Evolutionary conservation across 2,329 filamentous ascomycete species (phyloP).

Genomic region (Pseudopithomyces chartarum): DNA sequence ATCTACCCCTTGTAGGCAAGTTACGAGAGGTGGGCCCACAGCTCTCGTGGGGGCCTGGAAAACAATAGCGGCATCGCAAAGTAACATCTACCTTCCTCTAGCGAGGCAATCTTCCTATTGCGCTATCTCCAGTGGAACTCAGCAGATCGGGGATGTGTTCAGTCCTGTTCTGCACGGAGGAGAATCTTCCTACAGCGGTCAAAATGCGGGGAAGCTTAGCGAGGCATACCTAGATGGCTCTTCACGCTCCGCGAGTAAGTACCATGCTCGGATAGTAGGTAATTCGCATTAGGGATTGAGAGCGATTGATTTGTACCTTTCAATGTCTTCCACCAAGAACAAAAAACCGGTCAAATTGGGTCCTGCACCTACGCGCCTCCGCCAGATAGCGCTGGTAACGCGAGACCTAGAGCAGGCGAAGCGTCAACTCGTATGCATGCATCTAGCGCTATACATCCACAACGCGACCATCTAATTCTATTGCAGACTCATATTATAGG

Average conservation of each 20-base stretch:
- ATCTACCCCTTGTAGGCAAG: no score
- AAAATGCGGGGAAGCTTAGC: neutral
- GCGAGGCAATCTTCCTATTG: no score
- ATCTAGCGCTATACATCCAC: no score
- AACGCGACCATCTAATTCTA: slow-evolving; percentile 6
- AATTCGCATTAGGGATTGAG: neutral
- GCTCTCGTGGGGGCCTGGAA: no score
- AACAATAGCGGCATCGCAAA: neutral
- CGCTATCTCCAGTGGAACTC: no score
- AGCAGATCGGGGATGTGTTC: no score
- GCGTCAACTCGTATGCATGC: slow-evolving; percentile 28
- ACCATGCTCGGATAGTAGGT: neutral
- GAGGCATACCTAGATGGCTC: neutral
- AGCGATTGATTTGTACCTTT: neutral
- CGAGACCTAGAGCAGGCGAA: slow-evolving; percentile 33
- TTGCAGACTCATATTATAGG: slow-evolving; percentile 43
- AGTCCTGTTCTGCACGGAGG: no score
- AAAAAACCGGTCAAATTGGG: neutral
- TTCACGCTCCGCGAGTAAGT: neutral
- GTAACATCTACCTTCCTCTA: no score
- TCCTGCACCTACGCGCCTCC: slow-evolving; percentile 36
- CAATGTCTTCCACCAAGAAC: neutral
- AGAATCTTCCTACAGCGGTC: neutral
- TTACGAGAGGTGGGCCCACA: no score
- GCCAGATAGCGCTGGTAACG: slow-evolving; percentile 42